Percentiles rank a stretch among this genome's conserved stretches.
These are phyloP conservation scores for Colletotrichum horii DNA, from an alignment of 2,329 filamentous ascomycete genomes.

Conservation along the genomic window DNA sequence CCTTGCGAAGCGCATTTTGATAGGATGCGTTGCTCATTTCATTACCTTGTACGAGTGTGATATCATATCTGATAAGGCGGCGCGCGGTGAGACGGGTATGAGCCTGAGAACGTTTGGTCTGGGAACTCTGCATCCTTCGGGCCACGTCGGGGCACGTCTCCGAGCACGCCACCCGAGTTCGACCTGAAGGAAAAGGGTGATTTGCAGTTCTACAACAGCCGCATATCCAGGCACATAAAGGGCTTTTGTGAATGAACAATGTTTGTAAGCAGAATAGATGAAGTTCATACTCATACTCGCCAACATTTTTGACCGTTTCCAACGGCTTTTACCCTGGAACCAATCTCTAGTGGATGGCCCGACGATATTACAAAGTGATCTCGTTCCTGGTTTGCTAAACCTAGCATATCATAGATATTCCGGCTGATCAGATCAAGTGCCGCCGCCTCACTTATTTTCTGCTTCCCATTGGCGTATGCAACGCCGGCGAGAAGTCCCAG, in stretches of 20 bases:
- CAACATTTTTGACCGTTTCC: slow-evolving; percentile 30
- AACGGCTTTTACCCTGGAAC: slow-evolving; percentile 58
- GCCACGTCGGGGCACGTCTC: background rate
- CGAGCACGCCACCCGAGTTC: background rate
- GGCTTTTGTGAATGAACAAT: background rate
- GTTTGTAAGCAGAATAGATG: background rate
- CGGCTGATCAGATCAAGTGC: slow-evolving; percentile 61
- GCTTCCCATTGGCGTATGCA: slow-evolving; percentile 61
- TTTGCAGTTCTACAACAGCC: background rate
- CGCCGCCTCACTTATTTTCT: slow-evolving; percentile 54
- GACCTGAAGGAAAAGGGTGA: background rate
- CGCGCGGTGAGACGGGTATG: background rate
- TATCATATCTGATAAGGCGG: background rate
- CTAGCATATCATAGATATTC: slow-evolving; percentile 64
- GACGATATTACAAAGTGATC: slow-evolving; percentile 67
- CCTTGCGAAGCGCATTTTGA: background rate
- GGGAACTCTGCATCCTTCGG: background rate
- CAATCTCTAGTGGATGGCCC: slow-evolving; percentile 67
- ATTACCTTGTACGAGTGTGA: background rate
- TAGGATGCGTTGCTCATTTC: background rate
- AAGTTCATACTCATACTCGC: background rate
- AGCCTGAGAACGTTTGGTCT: background rate
- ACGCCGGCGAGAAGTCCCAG: slow-evolving; percentile 65
- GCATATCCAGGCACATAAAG: background rate
- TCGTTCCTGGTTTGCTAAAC: slow-evolving; percentile 37